Conservation (phyloP, 306 rosid species). For the Albizia julibrissin region DNA sequence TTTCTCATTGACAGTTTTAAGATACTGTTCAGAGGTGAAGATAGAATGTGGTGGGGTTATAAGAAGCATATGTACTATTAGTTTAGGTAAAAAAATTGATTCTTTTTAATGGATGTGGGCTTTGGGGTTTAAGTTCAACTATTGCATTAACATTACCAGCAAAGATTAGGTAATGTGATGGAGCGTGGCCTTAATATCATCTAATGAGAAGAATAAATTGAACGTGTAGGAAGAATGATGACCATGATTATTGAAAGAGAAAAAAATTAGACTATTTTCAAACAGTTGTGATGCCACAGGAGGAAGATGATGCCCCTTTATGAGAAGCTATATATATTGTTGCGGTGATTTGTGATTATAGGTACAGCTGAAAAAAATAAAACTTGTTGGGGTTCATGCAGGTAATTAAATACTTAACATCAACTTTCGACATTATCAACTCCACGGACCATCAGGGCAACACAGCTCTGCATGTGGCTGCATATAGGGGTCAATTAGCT, state of each 20-base stretch:
- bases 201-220: not conserved
- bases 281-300: not conserved
- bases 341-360: slow-evolving; percentile 13
- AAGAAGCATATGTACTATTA: not conserved
- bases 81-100: not conserved
- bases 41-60: not conserved
- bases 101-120: not conserved
- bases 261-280: not conserved
- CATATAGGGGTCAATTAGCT: slow-evolving; percentile 77
- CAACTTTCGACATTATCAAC: slow-evolving; percentile 61
- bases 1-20: not conserved
- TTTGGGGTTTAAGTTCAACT: not conserved
- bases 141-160: not conserved
- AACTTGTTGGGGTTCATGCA: slow-evolving; percentile 43
- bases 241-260: not conserved
- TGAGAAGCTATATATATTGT: not conserved
- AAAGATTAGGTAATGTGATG: not conserved
- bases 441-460: slow-evolving; percentile 80
- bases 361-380: not conserved
- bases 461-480: slow-evolving; percentile 91
- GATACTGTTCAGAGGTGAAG: not conserved
- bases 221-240: not conserved
- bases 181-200: not conserved
- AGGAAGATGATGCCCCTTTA: not conserved
- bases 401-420: slow-evolving; percentile 67